These are phyloP conservation scores for Apiospora marii DNA, from an alignment of 2,329 filamentous ascomycete genomes.

Conservation along the genomic window DNA sequence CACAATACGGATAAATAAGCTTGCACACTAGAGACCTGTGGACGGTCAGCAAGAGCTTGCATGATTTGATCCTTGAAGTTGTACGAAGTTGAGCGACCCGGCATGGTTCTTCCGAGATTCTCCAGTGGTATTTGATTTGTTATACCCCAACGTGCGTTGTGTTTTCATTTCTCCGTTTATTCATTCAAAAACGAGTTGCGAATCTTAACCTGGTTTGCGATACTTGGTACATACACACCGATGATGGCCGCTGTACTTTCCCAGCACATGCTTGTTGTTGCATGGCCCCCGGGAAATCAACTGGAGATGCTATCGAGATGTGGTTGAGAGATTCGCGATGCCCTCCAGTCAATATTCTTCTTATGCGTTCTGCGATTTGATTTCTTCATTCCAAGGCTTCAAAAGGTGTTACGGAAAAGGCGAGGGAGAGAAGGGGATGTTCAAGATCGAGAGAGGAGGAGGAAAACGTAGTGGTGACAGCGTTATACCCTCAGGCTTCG, in stretches of 20 bases:
- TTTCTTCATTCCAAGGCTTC: background rate
- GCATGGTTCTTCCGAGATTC: background rate
- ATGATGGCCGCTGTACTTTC: background rate
- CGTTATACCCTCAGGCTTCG: constrained; percentile 26
- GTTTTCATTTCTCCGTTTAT: background rate
- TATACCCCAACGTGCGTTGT: background rate
- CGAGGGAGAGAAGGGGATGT: background rate
- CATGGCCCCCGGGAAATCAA: background rate
- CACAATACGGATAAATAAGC: background rate
- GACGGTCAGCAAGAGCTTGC: background rate
- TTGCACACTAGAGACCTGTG: background rate
- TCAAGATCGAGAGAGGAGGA: background rate
- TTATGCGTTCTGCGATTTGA: background rate
- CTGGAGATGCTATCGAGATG: background rate
- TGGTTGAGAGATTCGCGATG: background rate
- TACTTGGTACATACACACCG: background rate
- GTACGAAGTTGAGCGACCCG: background rate
- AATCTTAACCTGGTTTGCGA: background rate
- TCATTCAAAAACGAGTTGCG: background rate
- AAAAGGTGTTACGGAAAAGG: background rate
- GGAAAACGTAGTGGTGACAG: background rate
- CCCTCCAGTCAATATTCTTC: background rate
- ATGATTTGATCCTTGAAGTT: background rate
- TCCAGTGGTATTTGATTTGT: background rate
- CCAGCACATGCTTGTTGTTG: background rate